Conservation (phyloP, 495 filamentous ascomycete species). For the Ascobolus immersus region DNA sequence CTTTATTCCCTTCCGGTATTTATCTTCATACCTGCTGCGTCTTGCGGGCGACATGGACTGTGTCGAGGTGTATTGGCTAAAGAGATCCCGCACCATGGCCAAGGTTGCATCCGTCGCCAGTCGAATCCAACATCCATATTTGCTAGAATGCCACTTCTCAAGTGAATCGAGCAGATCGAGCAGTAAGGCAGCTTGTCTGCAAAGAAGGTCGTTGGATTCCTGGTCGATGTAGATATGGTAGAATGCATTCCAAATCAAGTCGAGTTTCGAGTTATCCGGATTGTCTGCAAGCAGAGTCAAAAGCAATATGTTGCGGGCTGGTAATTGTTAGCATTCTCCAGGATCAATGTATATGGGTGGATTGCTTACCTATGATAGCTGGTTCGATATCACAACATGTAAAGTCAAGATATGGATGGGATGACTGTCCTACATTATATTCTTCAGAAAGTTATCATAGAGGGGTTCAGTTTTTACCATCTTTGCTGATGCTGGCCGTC, state of each 20-base stretch:
- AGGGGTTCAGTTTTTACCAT: too few species aligned
- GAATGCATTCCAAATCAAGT: conserved; percentile 28
- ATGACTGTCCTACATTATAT: too few species aligned
- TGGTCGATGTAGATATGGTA: conserved; percentile 26
- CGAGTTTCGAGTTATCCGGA: conserved; percentile 4
- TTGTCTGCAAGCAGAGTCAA: conserved; percentile 23
- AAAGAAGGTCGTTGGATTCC: conserved; percentile 13
- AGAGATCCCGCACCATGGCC: too few species aligned
- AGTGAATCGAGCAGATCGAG: conserved; percentile 13
- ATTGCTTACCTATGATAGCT: conserved; percentile 22
- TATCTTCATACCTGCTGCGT: too few species aligned
- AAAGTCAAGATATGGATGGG: too few species aligned
- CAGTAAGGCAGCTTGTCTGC: conserved; percentile 14
- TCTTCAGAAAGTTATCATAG: too few species aligned
- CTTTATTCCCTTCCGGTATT: too few species aligned
- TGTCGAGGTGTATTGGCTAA: too few species aligned
- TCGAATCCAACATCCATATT: conserved; percentile 13
- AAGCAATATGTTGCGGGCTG: conserved; percentile 28
- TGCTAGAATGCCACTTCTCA: conserved; percentile 11
- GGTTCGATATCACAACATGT: conserved; percentile 27
- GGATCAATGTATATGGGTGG: not conserved
- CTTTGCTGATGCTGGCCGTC: not conserved
- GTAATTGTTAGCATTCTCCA: not conserved
- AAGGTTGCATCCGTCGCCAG: too few species aligned
- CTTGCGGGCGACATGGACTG: too few species aligned